A percentile compares a stretch with the other conserved stretches of the same genome.
phyloP scores from a whole-genome alignment of 2,329 filamentous ascomycete genomes.

The Penicillium palitans region DNA sequence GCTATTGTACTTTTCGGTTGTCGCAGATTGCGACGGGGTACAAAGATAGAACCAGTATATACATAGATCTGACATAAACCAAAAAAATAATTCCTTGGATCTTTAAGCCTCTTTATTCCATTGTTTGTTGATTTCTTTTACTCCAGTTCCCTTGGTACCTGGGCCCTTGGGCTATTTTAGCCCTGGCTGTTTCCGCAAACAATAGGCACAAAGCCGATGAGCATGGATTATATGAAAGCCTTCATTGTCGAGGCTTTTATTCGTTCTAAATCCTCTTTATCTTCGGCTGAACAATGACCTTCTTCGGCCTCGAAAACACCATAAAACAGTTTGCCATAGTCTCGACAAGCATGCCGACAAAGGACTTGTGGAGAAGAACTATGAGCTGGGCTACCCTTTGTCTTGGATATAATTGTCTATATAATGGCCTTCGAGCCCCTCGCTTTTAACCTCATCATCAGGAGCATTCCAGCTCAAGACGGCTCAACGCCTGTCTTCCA shows the following conservation, averaged over 20 bases:
- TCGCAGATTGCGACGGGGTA: background rate
- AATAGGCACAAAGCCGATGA: conserved; percentile 1
- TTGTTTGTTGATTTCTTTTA: background rate
- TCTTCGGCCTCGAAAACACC: background rate
- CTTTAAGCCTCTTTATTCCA: background rate
- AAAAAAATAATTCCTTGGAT: background rate
- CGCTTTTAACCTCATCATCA: background rate
- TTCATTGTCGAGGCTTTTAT: background rate
- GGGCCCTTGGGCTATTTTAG: background rate
- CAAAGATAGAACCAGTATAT: conserved; percentile 12
- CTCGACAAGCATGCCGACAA: background rate
- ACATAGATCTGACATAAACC: conserved; percentile 7
- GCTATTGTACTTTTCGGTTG: background rate
- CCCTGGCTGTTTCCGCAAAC: background rate
- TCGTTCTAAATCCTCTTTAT: background rate
- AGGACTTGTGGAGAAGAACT: background rate
- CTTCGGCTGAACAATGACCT: background rate
- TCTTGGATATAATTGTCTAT: background rate
- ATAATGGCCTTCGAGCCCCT: background rate
- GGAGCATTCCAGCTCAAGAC: background rate
- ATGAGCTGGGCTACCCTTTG: background rate
- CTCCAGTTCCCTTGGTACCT: background rate
- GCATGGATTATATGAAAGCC: background rate
- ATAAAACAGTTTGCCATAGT: background rate
- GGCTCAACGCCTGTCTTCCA: background rate